Base-by-base conservation (phyloP, 2,329 filamentous ascomycete genomes). In the Penicillium glabrum region DNA sequence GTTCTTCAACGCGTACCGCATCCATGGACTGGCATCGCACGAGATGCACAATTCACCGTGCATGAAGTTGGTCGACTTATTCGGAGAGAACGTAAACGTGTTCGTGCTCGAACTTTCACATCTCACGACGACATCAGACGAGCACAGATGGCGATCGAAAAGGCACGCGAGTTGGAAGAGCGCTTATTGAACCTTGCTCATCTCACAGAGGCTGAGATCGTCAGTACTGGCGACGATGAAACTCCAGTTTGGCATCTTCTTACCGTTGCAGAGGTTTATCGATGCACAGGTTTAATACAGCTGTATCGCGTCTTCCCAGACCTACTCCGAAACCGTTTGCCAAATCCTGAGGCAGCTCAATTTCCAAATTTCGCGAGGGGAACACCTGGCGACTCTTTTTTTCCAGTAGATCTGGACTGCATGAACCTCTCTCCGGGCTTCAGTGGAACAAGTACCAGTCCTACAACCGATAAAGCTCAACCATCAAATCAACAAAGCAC, bases 261-360 rank as follows among this genome's bases (percentile, higher is more conserved):
- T 35, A 76, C 78, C 8, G 76, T 83, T 60, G 82, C 82, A 2
- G 79, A 83, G 60, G 78, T 80, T 1, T 83, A 83, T 58, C 79
- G 82, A 33, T 80, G 78, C 52, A 75, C 79, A 3, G 82, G 81
- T 1, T 73, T 84, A 4, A 70, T 84, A 46, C 81, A 85, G 60
- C 66, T 85, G 21, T 85, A 85, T 63, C 78, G 79, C 24, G 77
- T 80, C 29, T 84, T 83, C 54, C 82, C 82, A 3, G 78, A 80
- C 29, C 70, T 82, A 35, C 71, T 82, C 1, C 74, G 72, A n/a
- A 75, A 74, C 33, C 76, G 80, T 45, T 63, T 82, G 63, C 54
- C 71, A 58, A 13, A 51, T 16, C 52, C 62, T 24, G 46, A 43
- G 10, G 2, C 51, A n/a, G 16, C 14, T 13, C 51, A 45, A 43